phyloP scores from a whole-genome alignment of 176 grass and related monocot species.

The Melocanna baccifera region DNA sequence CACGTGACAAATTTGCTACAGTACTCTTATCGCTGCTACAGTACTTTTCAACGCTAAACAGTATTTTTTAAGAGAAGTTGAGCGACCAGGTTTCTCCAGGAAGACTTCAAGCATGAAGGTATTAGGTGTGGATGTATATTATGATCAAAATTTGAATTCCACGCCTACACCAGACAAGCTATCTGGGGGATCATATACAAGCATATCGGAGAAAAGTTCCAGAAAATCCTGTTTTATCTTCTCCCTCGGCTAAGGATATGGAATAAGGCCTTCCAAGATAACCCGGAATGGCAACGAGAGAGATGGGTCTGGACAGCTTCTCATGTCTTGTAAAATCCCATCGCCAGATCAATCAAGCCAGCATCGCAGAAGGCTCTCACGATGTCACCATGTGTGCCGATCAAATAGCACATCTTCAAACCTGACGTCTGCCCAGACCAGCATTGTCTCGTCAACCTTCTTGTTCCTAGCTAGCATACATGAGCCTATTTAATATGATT shows the following conservation, averaged over 20 bases:
- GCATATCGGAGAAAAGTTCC: constrained; percentile 81
- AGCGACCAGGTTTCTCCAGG: no score
- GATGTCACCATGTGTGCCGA: constrained; percentile 76
- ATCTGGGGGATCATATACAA: constrained; percentile 83
- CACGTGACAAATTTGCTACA: no score
- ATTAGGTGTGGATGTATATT: not conserved
- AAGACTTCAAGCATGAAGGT: not conserved
- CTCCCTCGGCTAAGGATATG: constrained; percentile 74
- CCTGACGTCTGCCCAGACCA: constrained; percentile 70
- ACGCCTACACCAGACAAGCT: constrained; percentile 50
- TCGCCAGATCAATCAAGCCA: constrained; percentile 59
- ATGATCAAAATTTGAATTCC: constrained; percentile 45
- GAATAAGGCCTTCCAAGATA: constrained; percentile 78
- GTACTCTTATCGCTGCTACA: no score
- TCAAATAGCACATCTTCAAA: constrained; percentile 73
- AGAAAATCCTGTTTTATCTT: constrained; percentile 86
- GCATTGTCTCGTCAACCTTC: constrained; percentile 59
- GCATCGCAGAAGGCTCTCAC: constrained; percentile 63
- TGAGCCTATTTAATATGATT: no score
- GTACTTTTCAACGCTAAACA: no score
- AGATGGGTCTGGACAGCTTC: constrained; percentile 65
- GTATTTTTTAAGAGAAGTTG: no score
- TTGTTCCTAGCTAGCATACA: constrained; percentile 85
- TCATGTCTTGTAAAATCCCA: constrained; percentile 90
- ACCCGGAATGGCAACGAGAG: constrained; percentile 83